phyloP scores from a whole-genome alignment of 2,329 filamentous ascomycete species.

The Calonectria montana region DNA sequence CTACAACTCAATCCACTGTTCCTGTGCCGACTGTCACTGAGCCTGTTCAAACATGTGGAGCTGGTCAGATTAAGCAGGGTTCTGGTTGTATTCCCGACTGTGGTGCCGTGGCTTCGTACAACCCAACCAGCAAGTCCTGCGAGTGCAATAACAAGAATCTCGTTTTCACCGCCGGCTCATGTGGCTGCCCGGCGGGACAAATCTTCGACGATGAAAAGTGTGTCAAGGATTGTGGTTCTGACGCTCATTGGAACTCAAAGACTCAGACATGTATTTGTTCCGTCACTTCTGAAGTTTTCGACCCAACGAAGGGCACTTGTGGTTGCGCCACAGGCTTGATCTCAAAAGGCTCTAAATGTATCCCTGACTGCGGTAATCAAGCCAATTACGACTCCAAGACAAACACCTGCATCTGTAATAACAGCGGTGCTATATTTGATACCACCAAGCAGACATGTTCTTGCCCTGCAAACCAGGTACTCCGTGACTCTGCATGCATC shows the following conservation, averaged over 20 bases:
- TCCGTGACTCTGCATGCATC: background rate
- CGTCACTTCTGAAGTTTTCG: background rate
- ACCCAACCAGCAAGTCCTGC: background rate
- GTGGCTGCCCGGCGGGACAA: background rate
- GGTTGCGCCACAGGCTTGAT: background rate
- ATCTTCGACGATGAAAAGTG: background rate
- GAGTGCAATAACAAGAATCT: background rate
- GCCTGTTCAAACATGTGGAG: background rate
- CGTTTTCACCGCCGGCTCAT: background rate
- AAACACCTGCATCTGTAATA: constrained; percentile 36
- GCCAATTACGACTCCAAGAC: constrained; percentile 30
- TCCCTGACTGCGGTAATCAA: constrained; percentile 30
- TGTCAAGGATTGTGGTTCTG: background rate
- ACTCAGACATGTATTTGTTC: background rate
- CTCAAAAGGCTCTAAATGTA: constrained; percentile 18
- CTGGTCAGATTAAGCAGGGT: background rate
- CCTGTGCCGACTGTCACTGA: background rate
- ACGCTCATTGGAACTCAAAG: background rate
- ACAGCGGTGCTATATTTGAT: constrained; percentile 29
- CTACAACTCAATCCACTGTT: background rate
- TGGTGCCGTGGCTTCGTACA: background rate
- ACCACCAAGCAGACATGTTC: constrained; percentile 26
- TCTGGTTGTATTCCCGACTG: background rate
- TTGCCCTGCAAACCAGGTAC: constrained; percentile 4
- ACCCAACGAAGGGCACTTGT: background rate